These are phyloP conservation scores for Xylariomycetidae sp. DNA, from an alignment of 2,329 filamentous ascomycete genomes.

Conservation along the genomic window DNA sequence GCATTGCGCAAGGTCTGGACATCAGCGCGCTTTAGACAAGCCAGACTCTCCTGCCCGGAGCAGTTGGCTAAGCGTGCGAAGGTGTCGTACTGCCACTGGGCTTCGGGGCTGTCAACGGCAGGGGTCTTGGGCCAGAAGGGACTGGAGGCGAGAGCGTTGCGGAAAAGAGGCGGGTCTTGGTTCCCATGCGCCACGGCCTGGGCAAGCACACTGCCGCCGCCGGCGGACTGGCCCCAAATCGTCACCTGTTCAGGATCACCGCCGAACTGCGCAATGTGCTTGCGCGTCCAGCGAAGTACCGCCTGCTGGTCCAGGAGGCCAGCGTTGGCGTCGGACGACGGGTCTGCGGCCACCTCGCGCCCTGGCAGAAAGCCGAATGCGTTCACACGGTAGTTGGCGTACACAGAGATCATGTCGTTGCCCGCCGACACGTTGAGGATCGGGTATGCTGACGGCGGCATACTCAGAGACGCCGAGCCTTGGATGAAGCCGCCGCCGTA, in stretches of 20 bases:
- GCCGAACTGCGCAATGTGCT: conserved; percentile 41
- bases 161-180: conserved; percentile 38
- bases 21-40: conserved; percentile 48
- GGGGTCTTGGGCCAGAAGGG: conserved; percentile 58
- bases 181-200: conserved; percentile 33
- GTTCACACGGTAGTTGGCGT: conserved; percentile 50
- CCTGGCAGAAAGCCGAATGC: conserved; percentile 51
- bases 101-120: conserved; percentile 40
- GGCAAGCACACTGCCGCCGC: conserved; percentile 46
- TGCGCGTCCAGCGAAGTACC: conserved; percentile 42
- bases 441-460: conserved; percentile 52
- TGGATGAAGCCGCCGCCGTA: conserved; percentile 58
- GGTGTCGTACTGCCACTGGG: conserved; percentile 43
- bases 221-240: conserved; percentile 50
- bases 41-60: conserved; percentile 36
- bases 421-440: conserved; percentile 46
- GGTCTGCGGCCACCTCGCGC: conserved; percentile 28
- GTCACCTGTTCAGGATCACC: conserved; percentile 42
- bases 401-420: conserved; percentile 42
- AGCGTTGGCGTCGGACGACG: conserved; percentile 41
- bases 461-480: conserved; percentile 46
- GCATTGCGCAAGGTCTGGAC: conserved; percentile 48
- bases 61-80: conserved; percentile 44
- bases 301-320: conserved; percentile 46
- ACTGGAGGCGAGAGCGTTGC: conserved; percentile 39